Percentiles rank a stretch among this genome's conserved stretches.
Conservation (phyloP, 2,329 filamentous ascomycete genomes). For the Phialocephala subalpina region DNA sequence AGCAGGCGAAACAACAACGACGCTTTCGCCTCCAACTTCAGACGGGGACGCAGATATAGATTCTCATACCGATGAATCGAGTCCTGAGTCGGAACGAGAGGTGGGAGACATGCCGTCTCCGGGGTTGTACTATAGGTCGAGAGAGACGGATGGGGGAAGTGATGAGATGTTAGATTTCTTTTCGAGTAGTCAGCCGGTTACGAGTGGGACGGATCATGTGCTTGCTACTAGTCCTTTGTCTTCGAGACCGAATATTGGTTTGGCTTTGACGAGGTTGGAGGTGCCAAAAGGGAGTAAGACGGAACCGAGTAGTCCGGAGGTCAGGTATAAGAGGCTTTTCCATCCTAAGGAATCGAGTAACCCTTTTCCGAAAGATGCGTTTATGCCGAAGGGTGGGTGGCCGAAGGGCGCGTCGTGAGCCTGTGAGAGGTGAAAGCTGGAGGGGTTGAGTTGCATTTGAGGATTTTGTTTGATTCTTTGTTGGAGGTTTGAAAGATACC, state of each 20-base stretch:
- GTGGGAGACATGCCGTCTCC: constrained; percentile 11
- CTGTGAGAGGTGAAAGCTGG: no score
- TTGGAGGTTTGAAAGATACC: constrained; percentile 1
- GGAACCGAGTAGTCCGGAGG: constrained; percentile 33
- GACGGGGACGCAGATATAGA: constrained; percentile 39
- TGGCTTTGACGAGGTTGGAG: constrained; percentile 15
- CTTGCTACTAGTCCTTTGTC: constrained; percentile 40
- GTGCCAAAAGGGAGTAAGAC: constrained; percentile 8
- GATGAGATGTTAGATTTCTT: constrained; percentile 38
- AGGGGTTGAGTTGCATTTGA: neutral
- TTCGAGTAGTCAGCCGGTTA: constrained; percentile 40
- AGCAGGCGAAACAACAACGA: constrained; percentile 41
- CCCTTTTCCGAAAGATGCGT: neutral
- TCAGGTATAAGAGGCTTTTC: constrained; percentile 30
- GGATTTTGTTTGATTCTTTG: neutral
- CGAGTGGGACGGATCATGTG: constrained; percentile 38
- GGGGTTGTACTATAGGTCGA: constrained; percentile 25
- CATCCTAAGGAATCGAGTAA: constrained; percentile 14
- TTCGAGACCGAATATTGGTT: constrained; percentile 17
- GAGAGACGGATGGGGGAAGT: neutral
- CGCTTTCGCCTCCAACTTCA: constrained; percentile 36
- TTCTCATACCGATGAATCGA: constrained; percentile 42
- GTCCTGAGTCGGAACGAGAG: constrained; percentile 33
- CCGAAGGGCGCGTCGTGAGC: constrained; percentile 2
- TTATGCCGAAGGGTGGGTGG: neutral